Base-by-base conservation (phyloP, 257 asterid genomes). In the Coffea eugenioides region DNA sequence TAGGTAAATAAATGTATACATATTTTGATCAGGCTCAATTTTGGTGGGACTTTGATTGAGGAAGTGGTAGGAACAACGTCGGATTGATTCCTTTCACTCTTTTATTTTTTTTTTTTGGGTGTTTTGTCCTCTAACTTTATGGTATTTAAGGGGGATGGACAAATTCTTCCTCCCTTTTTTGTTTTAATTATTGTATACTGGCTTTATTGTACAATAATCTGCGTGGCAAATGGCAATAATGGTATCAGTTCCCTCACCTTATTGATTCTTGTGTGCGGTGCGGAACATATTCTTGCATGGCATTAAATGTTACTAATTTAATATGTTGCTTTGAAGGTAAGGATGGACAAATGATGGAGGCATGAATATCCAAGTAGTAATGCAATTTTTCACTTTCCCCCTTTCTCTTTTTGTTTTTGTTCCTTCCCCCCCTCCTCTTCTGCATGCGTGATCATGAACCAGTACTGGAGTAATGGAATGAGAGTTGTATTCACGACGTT, bases 381-480 rank as follows among this genome's bases (percentile, higher is more conserved):
- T 46, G 61, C n/a, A 49, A 49, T 12, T 48, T 43, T 72, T 31
- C 31, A 31, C 31, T 31, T 18, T 20, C 56, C 76, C 27, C n/a
- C 48, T 46, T 21, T 2, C 4, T 39, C 4, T 16, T 54, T 54
- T 54, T 15, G 12, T 59, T 31, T 31, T 31, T 31, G 31, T 31
- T 31, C 1, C 1, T 31, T 31, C 31, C 31, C 31, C 31, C 31
- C 31, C 31, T 31, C 31, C 31, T 31, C 7, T 5, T n/a, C 62
- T 72, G 43, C 76, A 72, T 72, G 76, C 76, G 76, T 72, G 62
- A 25, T 48, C 62, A 72, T 72, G 18, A 10, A 45, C 21, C 59
- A 10, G 21, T 45, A 1, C 31, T 31, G 34, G 59, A 45, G 39
- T 71, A 14, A 41, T 71, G 31, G 52, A 39, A 34, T 34, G 15